A percentile compares a stretch with the other conserved stretches of the same genome.
These are phyloP conservation scores for Lunasporangiospora selenospora DNA, from an alignment of 192 early-diverging fungal species.

Conservation along the genomic window DNA sequence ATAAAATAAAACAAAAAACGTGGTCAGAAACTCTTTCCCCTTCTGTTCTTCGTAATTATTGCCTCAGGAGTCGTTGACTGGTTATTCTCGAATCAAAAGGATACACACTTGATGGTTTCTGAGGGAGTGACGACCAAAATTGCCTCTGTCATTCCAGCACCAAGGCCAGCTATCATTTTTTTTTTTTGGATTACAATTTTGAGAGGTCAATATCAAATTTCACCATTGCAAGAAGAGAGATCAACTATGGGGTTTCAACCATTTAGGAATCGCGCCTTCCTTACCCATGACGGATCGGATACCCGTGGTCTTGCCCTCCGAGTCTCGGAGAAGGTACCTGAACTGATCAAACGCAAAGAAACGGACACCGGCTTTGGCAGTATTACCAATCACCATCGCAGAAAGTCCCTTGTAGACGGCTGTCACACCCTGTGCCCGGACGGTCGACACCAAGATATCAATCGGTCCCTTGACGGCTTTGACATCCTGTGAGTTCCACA, in stretches of 20 bases:
- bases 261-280: slow-evolving; percentile 27
- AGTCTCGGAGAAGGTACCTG: slow-evolving; percentile 72
- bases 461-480: slow-evolving; percentile 80
- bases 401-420: slow-evolving; percentile 90
- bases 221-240: too few species aligned
- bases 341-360: slow-evolving; percentile 93
- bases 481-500: too few species aligned
- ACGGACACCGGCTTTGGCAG: slow-evolving; percentile 90
- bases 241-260: slow-evolving; percentile 7
- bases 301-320: slow-evolving; percentile 74
- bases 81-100: neutral
- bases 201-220: too few species aligned
- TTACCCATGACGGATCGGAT: slow-evolving; percentile 65
- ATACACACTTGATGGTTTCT: slow-evolving; percentile 89
- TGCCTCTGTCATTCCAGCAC: slow-evolving; percentile 91
- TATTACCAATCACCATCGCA: slow-evolving; percentile 91
- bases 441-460: slow-evolving; percentile 77
- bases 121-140: slow-evolving; percentile 88
- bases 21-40: too few species aligned
- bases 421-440: slow-evolving; percentile 72
- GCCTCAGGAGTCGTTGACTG: neutral
- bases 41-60: too few species aligned
- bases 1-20: too few species aligned
- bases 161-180: slow-evolving; percentile 82
- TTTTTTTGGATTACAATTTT: too few species aligned